Conservation (phyloP, 768 basidiomycete genomes). For the Kwoniella bestiolae region DNA sequence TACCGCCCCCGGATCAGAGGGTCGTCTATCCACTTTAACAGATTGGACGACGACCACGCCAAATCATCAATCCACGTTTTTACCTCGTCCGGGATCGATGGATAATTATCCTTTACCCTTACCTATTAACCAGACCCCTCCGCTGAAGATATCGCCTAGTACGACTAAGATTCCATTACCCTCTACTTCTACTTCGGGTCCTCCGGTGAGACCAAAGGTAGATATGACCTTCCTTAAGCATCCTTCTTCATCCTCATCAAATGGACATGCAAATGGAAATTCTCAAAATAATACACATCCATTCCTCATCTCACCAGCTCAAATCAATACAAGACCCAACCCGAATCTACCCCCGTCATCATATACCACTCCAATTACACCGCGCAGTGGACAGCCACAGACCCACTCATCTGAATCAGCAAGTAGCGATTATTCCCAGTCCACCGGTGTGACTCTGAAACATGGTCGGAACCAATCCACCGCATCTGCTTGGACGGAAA, state of each 20-base stretch:
- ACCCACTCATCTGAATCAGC: no score
- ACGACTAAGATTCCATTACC: not conserved
- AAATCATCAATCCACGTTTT: not conserved
- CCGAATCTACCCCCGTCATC: not conserved
- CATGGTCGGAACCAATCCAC: conserved; percentile 8
- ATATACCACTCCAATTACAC: not conserved
- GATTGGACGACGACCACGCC: conserved; percentile 13
- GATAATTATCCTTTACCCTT: conserved; percentile 10
- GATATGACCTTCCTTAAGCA: conserved; percentile 16
- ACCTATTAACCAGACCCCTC: not conserved
- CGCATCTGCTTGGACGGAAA: conserved; percentile 8
- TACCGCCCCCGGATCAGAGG: conserved; percentile 15
- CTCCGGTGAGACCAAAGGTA: conserved; percentile 11
- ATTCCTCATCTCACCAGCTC: conserved; percentile 15
- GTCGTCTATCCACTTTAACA: conserved; percentile 15
- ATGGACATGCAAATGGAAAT: not conserved
- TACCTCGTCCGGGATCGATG: not conserved
- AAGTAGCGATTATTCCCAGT: not conserved
- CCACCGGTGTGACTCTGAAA: not conserved
- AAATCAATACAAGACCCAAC: not conserved
- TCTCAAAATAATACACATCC: conserved; percentile 7
- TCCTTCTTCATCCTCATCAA: not conserved
- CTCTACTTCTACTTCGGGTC: not conserved
- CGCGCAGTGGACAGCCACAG: no score
- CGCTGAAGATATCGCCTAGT: not conserved